Conservation (phyloP, 192 early-diverging fungal genomes). For the Podochytrium sp. region DNA sequence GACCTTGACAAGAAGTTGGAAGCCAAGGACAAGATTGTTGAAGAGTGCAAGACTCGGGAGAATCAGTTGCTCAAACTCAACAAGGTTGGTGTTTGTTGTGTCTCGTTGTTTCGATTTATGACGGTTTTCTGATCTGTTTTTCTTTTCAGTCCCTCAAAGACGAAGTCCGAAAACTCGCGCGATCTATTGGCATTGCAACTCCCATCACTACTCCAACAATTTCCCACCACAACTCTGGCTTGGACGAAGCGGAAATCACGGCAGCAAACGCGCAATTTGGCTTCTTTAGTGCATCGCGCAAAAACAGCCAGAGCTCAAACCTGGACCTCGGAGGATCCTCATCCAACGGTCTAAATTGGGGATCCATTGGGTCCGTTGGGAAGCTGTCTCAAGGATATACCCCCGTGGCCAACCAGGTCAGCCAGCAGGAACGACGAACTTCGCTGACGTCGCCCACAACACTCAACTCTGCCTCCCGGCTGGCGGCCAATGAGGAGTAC, state of each 20-base stretch:
- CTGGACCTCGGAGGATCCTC: conserved; percentile 19
- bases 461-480: neutral
- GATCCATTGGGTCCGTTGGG: neutral
- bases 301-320: neutral
- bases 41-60: conserved; percentile 71
- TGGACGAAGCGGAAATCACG: conserved; percentile 22
- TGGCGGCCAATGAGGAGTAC: conserved; percentile 70
- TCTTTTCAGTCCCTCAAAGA: conserved; percentile 71
- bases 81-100: conserved; percentile 55
- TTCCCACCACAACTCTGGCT: conserved; percentile 29
- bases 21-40: conserved; percentile 59
- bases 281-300: neutral
- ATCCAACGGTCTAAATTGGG: conserved; percentile 10
- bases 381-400: neutral
- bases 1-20: conserved; percentile 29
- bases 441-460: conserved; percentile 10
- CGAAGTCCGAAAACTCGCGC: conserved; percentile 72
- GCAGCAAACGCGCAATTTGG: conserved; percentile 16
- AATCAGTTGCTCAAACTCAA: conserved; percentile 70
- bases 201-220: conserved; percentile 35
- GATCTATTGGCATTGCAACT: conserved; percentile 38
- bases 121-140: neutral
- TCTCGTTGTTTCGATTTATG: neutral
- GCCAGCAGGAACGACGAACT: neutral
- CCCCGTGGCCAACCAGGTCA: neutral